Evolutionary conservation across 176 grass and related monocot species (phyloP).

Genomic region (Cenchrus purpureus): DNA sequence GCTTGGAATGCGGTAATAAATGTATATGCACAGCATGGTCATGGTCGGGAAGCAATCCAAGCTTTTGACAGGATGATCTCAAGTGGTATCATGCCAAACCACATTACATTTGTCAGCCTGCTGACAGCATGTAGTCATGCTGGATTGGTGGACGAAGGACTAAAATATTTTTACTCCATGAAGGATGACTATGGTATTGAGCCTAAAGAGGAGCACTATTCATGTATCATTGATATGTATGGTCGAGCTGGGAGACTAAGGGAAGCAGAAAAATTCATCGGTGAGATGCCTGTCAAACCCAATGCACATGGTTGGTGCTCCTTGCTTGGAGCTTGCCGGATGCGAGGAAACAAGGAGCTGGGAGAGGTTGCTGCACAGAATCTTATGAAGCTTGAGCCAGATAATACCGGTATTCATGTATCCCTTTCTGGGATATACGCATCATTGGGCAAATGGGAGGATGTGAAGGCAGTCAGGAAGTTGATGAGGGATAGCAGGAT

Average conservation of each 20-base stretch:
- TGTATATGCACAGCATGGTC: constrained; percentile 61
- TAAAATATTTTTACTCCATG: constrained; percentile 67
- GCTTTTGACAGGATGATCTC: constrained; percentile 57
- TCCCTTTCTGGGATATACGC: constrained; percentile 67
- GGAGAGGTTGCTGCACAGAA: constrained; percentile 67
- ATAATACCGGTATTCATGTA: constrained; percentile 60
- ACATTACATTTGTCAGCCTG: constrained; percentile 67
- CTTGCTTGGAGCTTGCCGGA: constrained; percentile 70
- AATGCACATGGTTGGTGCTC: constrained; percentile 74
- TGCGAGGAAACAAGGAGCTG: constrained; percentile 61
- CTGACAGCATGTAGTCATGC: constrained; percentile 67
- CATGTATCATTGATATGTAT: constrained; percentile 76
- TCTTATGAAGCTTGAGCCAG: constrained; percentile 69
- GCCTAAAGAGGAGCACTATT: constrained; percentile 64
- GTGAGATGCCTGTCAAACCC: constrained; percentile 54
- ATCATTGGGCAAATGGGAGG: constrained; percentile 72
- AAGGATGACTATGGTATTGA: constrained; percentile 48
- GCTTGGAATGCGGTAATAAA: constrained; percentile 60
- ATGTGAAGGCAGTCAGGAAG: constrained; percentile 63
- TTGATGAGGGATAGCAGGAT: constrained; percentile 63
- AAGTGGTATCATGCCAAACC: constrained; percentile 61
- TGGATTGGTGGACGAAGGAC: constrained; percentile 69
- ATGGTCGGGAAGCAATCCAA: constrained; percentile 48
- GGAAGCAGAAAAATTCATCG: constrained; percentile 63
- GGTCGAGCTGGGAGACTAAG: constrained; percentile 69